Base-by-base conservation (phyloP, 345 rosid species). In the Lepidium africanum region DNA sequence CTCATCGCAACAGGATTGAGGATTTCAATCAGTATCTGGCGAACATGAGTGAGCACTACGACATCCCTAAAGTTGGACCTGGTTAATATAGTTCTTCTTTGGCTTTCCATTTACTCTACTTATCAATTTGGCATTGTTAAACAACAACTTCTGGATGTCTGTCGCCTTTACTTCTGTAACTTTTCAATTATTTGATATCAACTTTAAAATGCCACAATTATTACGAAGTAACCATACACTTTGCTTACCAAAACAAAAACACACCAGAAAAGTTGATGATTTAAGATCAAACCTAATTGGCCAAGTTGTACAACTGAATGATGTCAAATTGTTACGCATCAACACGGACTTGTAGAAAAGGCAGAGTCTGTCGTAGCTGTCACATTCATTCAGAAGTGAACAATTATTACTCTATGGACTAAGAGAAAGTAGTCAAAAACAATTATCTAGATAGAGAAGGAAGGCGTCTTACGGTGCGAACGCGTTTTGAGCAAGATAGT, bases 261-360 rank as follows among this genome's bases (percentile, higher is more conserved):
- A 8, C 10, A 9, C 12, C 1, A 10, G 6, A 37, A 38, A 38
- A 5, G 41, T 39, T 39, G n/a, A 11, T 39, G 13, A 12, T 11
- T 39, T 6, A 11, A 39, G 42, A 39, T 10, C 41, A 11, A 38
- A 93, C 96, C 96, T 95, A 98, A 63, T 95, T 95, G 77, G 99
- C 96, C 83, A 95, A 76, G 79, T 84, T 86, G 83, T 70, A 89
- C 82, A 85, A 95, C 80, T 91, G 99, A 59, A 95, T 84, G 27
- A 95, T 95, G 85, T n/a, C n/a, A n/a, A n/a, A n/a, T n/a, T n/a
- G n/a, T 95, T 95, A 76, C 98, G 99, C 99, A 95, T 87, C 99
- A 98, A 91, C 54, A 95, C 92, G 19, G 98, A 91, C 79, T 95
- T 95, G 94, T 91, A 95, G 23, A n/a, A n/a, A n/a, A n/a, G n/a